Percentiles rank a stretch among this genome's conserved stretches.
Conservation (phyloP, 139 green algal genomes). For the Edaphochlamys debaryana region DNA sequence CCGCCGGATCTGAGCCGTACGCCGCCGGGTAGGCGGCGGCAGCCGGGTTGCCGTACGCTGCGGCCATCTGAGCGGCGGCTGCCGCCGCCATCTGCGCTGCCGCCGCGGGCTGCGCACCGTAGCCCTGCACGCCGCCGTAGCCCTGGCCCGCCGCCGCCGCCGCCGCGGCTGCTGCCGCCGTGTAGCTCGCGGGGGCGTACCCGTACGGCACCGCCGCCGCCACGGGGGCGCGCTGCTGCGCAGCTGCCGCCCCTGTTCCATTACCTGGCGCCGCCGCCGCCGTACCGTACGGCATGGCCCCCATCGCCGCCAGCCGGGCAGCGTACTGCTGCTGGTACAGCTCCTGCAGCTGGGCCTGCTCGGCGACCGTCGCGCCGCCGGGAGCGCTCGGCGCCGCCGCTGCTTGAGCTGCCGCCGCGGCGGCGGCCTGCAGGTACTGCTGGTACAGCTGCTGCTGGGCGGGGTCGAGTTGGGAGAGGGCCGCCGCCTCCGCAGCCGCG, state of each 20-base stretch:
- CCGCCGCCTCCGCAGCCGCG: background rate
- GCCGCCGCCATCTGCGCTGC: too few species aligned
- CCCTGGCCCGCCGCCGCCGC: too few species aligned
- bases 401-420: background rate
- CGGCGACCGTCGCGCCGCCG: background rate
- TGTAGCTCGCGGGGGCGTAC: too few species aligned
- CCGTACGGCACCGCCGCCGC: too few species aligned
- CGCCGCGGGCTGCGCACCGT: conserved; percentile 2
- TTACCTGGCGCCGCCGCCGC: background rate
- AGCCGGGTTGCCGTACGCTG: background rate
- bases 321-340: too few species aligned
- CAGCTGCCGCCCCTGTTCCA: background rate
- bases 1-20: background rate
- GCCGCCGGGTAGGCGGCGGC: background rate
- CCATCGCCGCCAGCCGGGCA: background rate
- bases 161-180: too few species aligned
- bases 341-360: conserved; percentile 1
- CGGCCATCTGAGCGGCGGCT: too few species aligned
- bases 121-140: too few species aligned
- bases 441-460: conserved; percentile 9
- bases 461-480: background rate
- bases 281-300: conserved; percentile 20
- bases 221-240: too few species aligned
- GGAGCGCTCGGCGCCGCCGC: background rate
- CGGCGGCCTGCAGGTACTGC: conserved; percentile 8